A percentile compares a stretch with the other conserved stretches of the same genome.
Evolutionary conservation across 2,329 filamentous ascomycete genomes (phyloP).

Genomic region (Calonectria crousiana): DNA sequence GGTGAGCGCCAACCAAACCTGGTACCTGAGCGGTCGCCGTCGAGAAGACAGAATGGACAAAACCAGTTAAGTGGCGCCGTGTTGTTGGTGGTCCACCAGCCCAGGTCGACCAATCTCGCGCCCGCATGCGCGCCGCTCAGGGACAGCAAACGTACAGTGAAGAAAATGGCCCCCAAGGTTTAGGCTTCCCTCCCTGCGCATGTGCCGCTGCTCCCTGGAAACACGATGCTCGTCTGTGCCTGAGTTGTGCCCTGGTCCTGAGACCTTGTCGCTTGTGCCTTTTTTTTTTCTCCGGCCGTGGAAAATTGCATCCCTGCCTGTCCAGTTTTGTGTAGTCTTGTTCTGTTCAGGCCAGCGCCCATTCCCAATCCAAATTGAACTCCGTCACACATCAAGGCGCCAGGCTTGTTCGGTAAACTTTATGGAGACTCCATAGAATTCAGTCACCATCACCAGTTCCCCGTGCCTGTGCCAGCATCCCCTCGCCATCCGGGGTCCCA

Average conservation of each 20-base stretch:
- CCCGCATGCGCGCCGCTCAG: conserved; percentile 12
- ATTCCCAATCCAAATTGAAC: not conserved
- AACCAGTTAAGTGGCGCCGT: conserved; percentile 28
- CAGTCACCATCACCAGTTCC: conserved; percentile 17
- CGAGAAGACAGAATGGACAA: conserved; percentile 24
- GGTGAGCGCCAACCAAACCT: conserved; percentile 9
- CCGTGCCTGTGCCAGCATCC: conserved; percentile 27
- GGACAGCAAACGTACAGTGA: conserved; percentile 12
- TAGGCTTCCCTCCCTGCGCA: conserved; percentile 5
- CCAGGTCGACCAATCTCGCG: conserved; percentile 9
- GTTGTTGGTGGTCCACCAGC: conserved; percentile 25
- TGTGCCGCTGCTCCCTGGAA: conserved; percentile 1
- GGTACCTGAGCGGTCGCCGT: conserved; percentile 17
- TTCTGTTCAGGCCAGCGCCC: not conserved
- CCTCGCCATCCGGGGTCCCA: conserved; percentile 30
- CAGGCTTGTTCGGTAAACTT: conserved; percentile 12
- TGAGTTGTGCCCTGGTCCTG: conserved; percentile 13
- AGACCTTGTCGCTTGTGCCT: conserved; percentile 5
- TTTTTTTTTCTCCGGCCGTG: conserved; percentile 3
- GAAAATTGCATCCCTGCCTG: conserved; percentile 14
- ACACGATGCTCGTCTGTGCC: conserved; percentile 9
- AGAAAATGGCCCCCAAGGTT: conserved; percentile 16
- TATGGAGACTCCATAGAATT: conserved; percentile 5
- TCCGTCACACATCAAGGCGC: not conserved
- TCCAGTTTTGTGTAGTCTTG: not conserved